Evolutionary conservation across 306 rosid species (phyloP), one percentile per base, ranked within the genome.

Genomic region (Trifolium pratense): DNA sequence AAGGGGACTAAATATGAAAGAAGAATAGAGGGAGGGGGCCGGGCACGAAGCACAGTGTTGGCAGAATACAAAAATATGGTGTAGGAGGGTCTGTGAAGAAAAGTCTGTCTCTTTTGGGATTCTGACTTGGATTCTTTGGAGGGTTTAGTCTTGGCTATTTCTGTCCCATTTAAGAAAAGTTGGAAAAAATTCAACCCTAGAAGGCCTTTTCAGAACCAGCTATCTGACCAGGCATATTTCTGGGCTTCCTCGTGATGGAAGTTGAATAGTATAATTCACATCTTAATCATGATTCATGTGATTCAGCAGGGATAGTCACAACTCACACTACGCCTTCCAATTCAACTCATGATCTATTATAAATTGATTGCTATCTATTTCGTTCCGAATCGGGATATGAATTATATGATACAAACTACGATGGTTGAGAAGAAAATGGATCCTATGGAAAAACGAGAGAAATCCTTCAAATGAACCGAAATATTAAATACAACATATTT

Each of bases 391-490:
- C 2, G 7, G 18, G 52, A 14, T 17, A 52, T 12, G 11, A 52
- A 52, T 51, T 11, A 51, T 17, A 7, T 23, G 0, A 51, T 51
- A 51, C 23, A 16, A 17, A 17, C 58, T 51, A 52, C 9, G 26
- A 52, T 2, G n/a, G 16, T 55, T 16, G 37, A 32, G 34, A 71
- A 70, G 34, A 64, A 55, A 58, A 66, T 64, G 63, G 15, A 64
- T 72, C 53, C 21, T 51, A n/a, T 0, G 7, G 52, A 40, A 43
- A 53, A 62, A 70, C 1, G 29, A 63, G 32, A 52, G 36, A 71
- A 65, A 63, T 16, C 63, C 60, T 62, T 18, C 56, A 68, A 21
- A 61, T 62, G 73, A 68, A 42, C 34, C 60, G 66, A 46, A 61
- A 9, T 73, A 63, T 29, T 18, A 4, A 68, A 64, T 48, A 74